phyloP scores from a whole-genome alignment of 2,329 filamentous ascomycete genomes.

The Thelonectria blattea region DNA sequence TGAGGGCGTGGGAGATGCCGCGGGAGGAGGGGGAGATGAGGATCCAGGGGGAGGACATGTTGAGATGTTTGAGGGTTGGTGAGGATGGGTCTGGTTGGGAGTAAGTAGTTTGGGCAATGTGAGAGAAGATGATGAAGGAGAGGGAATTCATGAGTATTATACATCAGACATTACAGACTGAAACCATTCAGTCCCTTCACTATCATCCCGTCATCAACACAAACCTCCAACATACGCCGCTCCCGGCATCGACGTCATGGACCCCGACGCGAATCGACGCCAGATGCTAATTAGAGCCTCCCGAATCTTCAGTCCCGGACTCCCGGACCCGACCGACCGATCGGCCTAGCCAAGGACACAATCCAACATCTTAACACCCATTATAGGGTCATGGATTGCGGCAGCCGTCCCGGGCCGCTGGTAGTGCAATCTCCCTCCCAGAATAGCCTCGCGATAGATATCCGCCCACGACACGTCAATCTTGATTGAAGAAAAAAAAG shows the following conservation, averaged over 20 bases:
- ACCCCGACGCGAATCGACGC: slow-evolving; percentile 3
- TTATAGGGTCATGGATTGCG: background rate
- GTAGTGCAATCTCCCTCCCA: background rate
- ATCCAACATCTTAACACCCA: background rate
- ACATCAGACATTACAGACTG: too few relatives aligned
- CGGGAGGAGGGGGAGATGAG: slow-evolving; percentile 55
- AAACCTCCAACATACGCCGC: background rate
- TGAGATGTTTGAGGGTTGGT: background rate
- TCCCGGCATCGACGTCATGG: slow-evolving; percentile 9
- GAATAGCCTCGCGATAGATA: background rate
- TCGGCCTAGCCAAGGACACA: background rate
- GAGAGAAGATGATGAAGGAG: background rate
- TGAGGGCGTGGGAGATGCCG: slow-evolving; percentile 57
- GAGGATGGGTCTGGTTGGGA: background rate
- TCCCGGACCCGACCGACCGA: background rate
- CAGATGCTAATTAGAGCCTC: background rate
- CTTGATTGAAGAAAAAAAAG: too few relatives aligned
- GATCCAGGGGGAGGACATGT: slow-evolving; percentile 63
- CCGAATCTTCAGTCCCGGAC: background rate
- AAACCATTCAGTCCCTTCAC: background rate
- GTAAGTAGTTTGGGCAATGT: background rate
- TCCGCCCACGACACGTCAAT: background rate
- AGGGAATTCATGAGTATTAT: background rate
- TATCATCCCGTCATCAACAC: background rate
- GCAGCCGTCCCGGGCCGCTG: too few relatives aligned